These are phyloP conservation scores for Cladorrhinum samala DNA, from an alignment of 495 filamentous ascomycete genomes.

Conservation along the genomic window DNA sequence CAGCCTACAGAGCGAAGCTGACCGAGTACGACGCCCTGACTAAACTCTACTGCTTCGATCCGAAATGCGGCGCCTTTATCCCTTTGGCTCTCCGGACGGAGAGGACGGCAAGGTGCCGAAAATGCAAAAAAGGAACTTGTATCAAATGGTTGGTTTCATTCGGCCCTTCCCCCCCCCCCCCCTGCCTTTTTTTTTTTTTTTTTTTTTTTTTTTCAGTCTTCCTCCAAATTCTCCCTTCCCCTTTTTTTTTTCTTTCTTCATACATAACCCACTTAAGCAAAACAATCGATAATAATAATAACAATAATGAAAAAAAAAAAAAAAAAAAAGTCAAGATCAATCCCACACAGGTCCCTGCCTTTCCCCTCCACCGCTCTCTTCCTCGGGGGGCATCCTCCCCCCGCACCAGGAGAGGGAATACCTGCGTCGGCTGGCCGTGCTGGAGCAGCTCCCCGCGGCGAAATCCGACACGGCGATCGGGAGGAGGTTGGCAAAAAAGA, in stretches of 20 bases:
- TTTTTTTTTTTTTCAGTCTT: not conserved
- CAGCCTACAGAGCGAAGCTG: constrained; percentile 10
- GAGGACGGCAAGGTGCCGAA: constrained; percentile 8
- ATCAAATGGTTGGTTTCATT: not conserved
- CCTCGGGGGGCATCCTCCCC: too few relatives aligned
- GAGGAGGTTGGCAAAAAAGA: too few relatives aligned
- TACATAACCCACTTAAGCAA: too few relatives aligned
- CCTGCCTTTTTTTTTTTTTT: not conserved
- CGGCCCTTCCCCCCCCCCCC: not conserved
- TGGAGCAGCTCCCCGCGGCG: too few relatives aligned
- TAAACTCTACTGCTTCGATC: constrained; percentile 18
- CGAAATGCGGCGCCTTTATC: constrained; percentile 17
- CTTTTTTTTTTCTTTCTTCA: not conserved
- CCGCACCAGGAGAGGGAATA: too few relatives aligned
- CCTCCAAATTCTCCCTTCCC: not conserved
- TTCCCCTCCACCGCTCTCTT: too few relatives aligned
- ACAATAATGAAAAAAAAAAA: too few relatives aligned
- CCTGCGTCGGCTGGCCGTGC: too few relatives aligned
- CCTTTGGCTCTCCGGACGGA: constrained; percentile 4
- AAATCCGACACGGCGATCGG: too few relatives aligned
- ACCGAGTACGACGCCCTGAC: constrained; percentile 8
- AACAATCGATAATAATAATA: too few relatives aligned
- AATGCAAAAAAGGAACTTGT: constrained; percentile 12
- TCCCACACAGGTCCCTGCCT: too few relatives aligned
- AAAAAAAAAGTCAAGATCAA: too few relatives aligned